A percentile compares a stretch with the other conserved stretches of the same genome.
Evolutionary conservation across 805 yeast genomes (phyloP).

Genomic region (Pichia exigua): DNA sequence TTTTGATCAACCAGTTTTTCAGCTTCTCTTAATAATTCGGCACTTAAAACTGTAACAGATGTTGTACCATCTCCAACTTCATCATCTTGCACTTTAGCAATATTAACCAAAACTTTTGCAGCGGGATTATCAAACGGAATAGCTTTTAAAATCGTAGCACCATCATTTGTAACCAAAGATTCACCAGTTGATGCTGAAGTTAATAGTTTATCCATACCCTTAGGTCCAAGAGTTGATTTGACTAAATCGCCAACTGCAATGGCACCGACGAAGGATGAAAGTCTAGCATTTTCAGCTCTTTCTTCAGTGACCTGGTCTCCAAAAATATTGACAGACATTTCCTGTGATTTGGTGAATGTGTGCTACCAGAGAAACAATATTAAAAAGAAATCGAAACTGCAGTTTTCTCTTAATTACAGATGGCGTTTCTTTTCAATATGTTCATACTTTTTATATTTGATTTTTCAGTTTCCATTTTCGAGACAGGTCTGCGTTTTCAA

Average conservation of each 20-base stretch:
- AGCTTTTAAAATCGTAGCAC: constrained; percentile 91
- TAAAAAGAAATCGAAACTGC: not conserved
- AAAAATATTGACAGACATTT: constrained; percentile 80
- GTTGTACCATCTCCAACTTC: constrained; percentile 99
- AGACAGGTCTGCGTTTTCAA: not conserved
- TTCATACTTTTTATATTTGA: not conserved
- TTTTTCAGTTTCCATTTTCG: not conserved
- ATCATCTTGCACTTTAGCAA: constrained; percentile 94
- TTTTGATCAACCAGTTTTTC: constrained; percentile 85
- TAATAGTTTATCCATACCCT: constrained; percentile 95
- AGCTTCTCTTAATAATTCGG: constrained; percentile 90
- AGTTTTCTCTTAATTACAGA: not conserved
- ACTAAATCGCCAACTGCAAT: constrained; percentile 98
- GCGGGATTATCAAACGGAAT: constrained; percentile 97
- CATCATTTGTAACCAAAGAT: constrained; percentile 89
- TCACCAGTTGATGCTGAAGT: constrained; percentile 78
- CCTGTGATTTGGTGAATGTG: not conserved
- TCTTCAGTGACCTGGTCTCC: constrained; percentile 98
- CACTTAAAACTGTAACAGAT: constrained; percentile 83
- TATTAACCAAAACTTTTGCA: constrained; percentile 90
- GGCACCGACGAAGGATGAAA: constrained; percentile 96
- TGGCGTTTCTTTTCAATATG: not conserved
- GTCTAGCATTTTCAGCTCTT: constrained; percentile 95
- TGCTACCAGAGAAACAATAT: not conserved
- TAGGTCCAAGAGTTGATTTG: constrained; percentile 91